Percentiles rank a stretch among this genome's conserved stretches.
These are phyloP conservation scores for Pyrenophora teres DNA, from an alignment of 2,329 filamentous ascomycete species.

Conservation along the genomic window DNA sequence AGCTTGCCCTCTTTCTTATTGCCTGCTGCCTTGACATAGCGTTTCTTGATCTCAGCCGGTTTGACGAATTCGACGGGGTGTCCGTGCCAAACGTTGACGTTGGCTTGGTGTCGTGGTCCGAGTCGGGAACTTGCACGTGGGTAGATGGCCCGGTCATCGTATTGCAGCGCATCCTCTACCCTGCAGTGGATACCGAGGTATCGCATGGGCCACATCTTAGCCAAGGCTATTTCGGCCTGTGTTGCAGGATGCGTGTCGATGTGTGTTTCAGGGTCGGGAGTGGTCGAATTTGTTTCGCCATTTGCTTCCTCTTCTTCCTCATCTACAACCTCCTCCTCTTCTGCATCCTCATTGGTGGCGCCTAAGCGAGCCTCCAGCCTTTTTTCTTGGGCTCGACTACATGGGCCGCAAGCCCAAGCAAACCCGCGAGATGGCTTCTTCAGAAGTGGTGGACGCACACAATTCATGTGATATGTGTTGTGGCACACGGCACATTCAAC, in stretches of 20 bases:
- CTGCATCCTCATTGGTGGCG: conserved; percentile 57
- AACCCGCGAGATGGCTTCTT: conserved; percentile 98
- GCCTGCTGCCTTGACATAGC: conserved; percentile 63
- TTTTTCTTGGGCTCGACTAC: conserved; percentile 92
- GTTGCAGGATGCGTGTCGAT: conserved; percentile 69
- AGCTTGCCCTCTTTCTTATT: conserved; percentile 77
- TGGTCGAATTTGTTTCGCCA: conserved; percentile 65
- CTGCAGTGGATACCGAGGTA: conserved; percentile 96
- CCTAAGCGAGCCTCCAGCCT: conserved; percentile 82
- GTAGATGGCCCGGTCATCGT: conserved; percentile 92
- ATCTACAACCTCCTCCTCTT: conserved; percentile 67
- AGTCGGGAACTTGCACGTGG: conserved; percentile 91
- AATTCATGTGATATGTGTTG: conserved; percentile 98
- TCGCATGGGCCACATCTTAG: conserved; percentile 93
- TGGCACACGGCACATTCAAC: conserved; percentile 96
- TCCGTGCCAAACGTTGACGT: conserved; percentile 82
- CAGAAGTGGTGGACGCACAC: conserved; percentile 84
- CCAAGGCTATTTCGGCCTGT: conserved; percentile 86
- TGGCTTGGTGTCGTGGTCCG: conserved; percentile 88
- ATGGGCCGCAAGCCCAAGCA: conserved; percentile 96
- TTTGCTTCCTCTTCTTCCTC: conserved; percentile 72
- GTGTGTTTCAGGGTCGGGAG: conserved; percentile 54
- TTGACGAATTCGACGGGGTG: conserved; percentile 89
- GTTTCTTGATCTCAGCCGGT: conserved; percentile 81
- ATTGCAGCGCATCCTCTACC: conserved; percentile 92